Evolutionary conservation across 805 yeast genomes (phyloP).

Genomic region (Candida dajiaensis): DNA sequence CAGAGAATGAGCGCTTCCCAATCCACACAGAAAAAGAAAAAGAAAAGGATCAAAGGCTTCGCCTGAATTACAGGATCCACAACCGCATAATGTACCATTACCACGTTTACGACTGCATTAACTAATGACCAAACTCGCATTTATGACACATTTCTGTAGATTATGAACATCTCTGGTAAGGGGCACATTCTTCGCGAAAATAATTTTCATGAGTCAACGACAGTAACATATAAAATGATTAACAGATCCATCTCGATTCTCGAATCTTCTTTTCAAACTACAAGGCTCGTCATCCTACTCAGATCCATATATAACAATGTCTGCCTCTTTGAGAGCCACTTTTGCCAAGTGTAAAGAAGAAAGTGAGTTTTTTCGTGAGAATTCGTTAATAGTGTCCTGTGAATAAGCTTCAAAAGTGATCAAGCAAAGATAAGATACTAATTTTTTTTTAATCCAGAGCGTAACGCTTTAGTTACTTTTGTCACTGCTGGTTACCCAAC

Average conservation of each 20-base stretch:
- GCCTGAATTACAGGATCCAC: constrained; percentile 4
- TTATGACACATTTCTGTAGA: background rate
- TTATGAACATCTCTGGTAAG: background rate
- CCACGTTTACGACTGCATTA: background rate
- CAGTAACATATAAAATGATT: constrained; percentile 26
- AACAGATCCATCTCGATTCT: background rate
- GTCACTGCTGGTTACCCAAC: constrained; percentile 94
- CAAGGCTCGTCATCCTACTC: background rate
- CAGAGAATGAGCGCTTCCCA: constrained; percentile 1
- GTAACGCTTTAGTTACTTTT: constrained; percentile 87
- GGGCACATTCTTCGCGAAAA: background rate
- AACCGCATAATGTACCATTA: background rate
- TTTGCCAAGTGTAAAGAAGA: constrained; percentile 55
- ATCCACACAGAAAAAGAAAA: constrained; percentile 5
- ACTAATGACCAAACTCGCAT: background rate
- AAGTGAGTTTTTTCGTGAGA: constrained; percentile 14
- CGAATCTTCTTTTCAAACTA: background rate
- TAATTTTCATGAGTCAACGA: constrained; percentile 11
- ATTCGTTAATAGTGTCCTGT: too few relatives aligned
- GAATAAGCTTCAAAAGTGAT: background rate
- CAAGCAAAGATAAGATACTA: background rate
- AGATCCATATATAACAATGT: background rate
- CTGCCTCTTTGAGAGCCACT: constrained; percentile 47
- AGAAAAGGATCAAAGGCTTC: constrained; percentile 19
- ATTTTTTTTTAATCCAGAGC: constrained; percentile 29